Evolutionary conservation across 2,329 filamentous ascomycete species (phyloP).

Genomic region (Bipolaris victoriae): DNA sequence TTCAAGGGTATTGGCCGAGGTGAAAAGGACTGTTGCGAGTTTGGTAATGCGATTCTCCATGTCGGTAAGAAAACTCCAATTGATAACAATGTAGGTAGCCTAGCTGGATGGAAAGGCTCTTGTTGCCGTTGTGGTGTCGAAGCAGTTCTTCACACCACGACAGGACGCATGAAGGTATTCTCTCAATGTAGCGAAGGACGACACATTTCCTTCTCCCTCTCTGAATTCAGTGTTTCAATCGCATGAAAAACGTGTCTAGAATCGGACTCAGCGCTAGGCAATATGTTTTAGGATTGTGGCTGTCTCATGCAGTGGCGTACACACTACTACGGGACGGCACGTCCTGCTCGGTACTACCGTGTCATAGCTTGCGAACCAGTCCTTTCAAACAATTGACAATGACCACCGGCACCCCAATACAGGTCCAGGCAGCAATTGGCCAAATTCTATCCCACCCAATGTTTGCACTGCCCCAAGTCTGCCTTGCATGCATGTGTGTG

Average conservation of each 20-base stretch:
- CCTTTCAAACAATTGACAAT: background rate
- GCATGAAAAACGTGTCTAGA: background rate
- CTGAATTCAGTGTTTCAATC: background rate
- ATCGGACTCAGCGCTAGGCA: background rate
- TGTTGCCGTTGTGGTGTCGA: constrained; percentile 16
- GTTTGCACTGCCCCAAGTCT: too few species aligned
- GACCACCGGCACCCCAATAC: background rate
- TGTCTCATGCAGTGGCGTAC: background rate
- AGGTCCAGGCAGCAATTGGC: background rate
- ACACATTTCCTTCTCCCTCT: background rate
- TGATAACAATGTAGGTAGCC: constrained; percentile 7
- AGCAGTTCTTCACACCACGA: constrained; percentile 7
- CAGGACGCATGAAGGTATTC: constrained; percentile 6
- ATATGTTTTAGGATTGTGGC: background rate
- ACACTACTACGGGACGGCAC: background rate
- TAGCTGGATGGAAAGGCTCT: constrained; percentile 16
- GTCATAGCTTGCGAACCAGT: background rate
- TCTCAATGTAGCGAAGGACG: background rate
- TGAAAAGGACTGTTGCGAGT: background rate
- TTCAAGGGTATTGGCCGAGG: background rate
- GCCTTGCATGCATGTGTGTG: background rate
- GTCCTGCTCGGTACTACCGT: background rate
- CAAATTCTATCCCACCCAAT: background rate
- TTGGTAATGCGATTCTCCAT: constrained; percentile 8
- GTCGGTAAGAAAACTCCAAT: constrained; percentile 15